These are phyloP conservation scores for Tulasnella sp. DNA, from an alignment of 768 basidiomycete genomes.

Conservation along the genomic window DNA sequence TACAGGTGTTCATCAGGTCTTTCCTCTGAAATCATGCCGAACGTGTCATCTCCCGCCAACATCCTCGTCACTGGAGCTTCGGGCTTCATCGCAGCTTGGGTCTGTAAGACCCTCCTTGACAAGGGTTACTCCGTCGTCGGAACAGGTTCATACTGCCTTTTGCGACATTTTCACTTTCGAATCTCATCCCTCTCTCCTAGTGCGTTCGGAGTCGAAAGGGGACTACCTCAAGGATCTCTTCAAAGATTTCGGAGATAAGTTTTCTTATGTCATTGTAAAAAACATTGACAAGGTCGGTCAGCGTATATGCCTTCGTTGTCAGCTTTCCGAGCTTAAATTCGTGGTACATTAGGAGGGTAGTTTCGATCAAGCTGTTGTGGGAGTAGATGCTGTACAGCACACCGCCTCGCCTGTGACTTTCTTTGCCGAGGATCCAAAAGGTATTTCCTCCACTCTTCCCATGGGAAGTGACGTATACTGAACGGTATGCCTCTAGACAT, in stretches of 20 bases:
- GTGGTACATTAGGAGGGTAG: conserved; percentile 38
- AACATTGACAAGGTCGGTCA: conserved; percentile 61
- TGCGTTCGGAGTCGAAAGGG: conserved; percentile 63
- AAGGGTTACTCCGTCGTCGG: conserved; percentile 54
- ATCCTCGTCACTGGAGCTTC: conserved; percentile 65
- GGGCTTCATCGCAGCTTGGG: conserved; percentile 64
- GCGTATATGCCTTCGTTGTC: no score
- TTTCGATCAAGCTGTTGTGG: conserved; percentile 50
- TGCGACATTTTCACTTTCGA: no score
- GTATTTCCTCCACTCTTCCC: neutral
- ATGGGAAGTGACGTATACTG: neutral
- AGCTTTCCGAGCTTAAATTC: no score
- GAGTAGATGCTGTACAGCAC: conserved; percentile 46
- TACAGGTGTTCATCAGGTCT: neutral
- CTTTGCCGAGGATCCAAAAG: conserved; percentile 37
- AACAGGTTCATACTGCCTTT: conserved; percentile 16
- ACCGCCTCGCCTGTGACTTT: conserved; percentile 43
- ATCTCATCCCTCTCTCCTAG: conserved; percentile 38
- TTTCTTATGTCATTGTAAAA: conserved; percentile 67
- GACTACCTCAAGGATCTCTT: conserved; percentile 60
- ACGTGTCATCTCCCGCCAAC: conserved; percentile 46
- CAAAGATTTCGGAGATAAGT: conserved; percentile 56
- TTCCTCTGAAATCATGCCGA: conserved; percentile 43
- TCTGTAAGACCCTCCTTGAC: conserved; percentile 61
- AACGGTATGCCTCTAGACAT: conserved; percentile 39